Percentiles rank a stretch among this genome's conserved stretches.
These are phyloP conservation scores for Schwanniomyces polymorphus DNA, from an alignment of 805 yeast species.

Conservation along the genomic window DNA sequence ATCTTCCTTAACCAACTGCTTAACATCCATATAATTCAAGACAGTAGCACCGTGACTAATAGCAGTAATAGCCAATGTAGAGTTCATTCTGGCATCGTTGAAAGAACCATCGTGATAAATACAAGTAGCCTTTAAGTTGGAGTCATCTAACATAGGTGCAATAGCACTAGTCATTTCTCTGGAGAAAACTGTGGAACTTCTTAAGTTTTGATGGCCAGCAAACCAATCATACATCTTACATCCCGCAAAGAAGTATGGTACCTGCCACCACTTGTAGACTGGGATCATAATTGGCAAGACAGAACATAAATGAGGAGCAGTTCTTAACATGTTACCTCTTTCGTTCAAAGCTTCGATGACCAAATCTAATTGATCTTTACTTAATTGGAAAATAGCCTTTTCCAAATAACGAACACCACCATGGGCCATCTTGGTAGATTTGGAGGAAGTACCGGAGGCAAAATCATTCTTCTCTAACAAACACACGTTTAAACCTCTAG, in stretches of 20 bases:
- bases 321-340: constrained; percentile 79
- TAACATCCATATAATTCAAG: constrained; percentile 82
- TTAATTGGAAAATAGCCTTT: constrained; percentile 89
- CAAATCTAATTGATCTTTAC: constrained; percentile 83
- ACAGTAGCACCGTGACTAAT: constrained; percentile 85
- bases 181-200: constrained; percentile 71
- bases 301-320: constrained; percentile 88
- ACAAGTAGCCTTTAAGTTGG: constrained; percentile 81
- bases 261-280: constrained; percentile 94
- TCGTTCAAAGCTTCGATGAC: constrained; percentile 89
- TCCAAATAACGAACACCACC: constrained; percentile 97
- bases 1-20: constrained; percentile 66
- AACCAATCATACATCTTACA: constrained; percentile 89
- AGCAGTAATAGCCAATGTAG: constrained; percentile 84
- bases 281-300: constrained; percentile 94
- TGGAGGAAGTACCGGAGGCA: constrained; percentile 90
- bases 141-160: constrained; percentile 83
- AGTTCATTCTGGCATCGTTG: constrained; percentile 89
- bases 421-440: constrained; percentile 94
- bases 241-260: constrained; percentile 90
- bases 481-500: constrained; percentile 88
- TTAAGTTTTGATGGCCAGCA: constrained; percentile 86
- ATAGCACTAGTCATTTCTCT: constrained; percentile 64
- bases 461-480: constrained; percentile 85
- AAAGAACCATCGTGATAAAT: constrained; percentile 95